Evolutionary conservation across 2,329 filamentous ascomycete genomes (phyloP), one percentile per base, ranked within the genome.

Genomic region (Stagonosporopsis vannaccii): DNA sequence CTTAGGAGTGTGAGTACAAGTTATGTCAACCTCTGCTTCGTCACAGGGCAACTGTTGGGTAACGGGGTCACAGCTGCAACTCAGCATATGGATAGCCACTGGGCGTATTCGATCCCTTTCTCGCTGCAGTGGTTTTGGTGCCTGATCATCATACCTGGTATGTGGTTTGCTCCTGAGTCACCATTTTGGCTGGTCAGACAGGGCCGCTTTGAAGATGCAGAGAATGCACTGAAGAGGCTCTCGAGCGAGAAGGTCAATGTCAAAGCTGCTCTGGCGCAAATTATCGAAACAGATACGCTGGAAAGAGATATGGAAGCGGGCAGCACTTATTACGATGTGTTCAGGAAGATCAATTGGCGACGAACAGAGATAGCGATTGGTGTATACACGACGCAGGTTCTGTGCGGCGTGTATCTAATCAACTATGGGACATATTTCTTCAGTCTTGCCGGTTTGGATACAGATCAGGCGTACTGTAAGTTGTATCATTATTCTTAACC

Each of bases 121-220:
- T 87, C 83, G 0, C 76, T 90, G 23, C 88, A 91, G 75, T 90
- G 88, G 86, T 87, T 90, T 77, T 90, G 87, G 87, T 86, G 86
- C 0, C 65, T 87, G 6, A 85, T 87, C 6, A 79, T 90, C 7
- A 79, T 85, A 40, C 71, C 88, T 48, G 86, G 84, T 51, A 84
- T 90, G 63, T 83, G 76, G 63, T 87, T 89, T 60, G 87, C 87
- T 0, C 88, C 87, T 7, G 87, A 89, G 70, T 42, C 36, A 23
- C 87, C 87, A 1, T 89, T 87, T 87, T 90, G 87, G 86, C 81
- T 90, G n/a, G 85, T 90, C 30, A 85, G 88, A 37, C 83, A 81
- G 60, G 86, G 85, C 25, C 81, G 80, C 36, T 75, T 84, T 37
- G 83, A 86, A 8, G 85, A 89, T 20, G 88, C 88, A 19, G 89